Percentiles rank a stretch among this genome's conserved stretches.
Evolutionary conservation across 2,329 filamentous ascomycete species (phyloP).

Genomic region (Lachnellula subtilissima): DNA sequence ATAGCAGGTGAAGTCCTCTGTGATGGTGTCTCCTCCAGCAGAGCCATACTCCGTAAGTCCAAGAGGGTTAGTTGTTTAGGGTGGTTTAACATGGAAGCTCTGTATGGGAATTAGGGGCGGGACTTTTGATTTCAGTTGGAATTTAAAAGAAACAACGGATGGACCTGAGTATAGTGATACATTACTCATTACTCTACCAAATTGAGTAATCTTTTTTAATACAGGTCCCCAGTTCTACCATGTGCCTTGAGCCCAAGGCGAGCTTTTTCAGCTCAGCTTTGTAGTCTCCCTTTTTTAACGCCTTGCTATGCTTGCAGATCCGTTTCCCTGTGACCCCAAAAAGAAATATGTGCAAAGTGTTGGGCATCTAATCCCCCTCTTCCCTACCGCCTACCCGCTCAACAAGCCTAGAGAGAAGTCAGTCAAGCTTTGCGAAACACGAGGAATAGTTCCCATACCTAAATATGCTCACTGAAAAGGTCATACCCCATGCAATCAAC

Average conservation of each 20-base stretch:
- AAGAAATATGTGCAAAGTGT: neutral
- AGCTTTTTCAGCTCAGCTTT: too few relatives aligned
- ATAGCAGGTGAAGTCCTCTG: conserved; percentile 63
- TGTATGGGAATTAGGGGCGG: conserved; percentile 53
- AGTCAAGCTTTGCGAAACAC: conserved; percentile 13
- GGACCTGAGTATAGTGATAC: neutral
- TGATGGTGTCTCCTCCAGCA: conserved; percentile 45
- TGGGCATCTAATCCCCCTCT: conserved; percentile 31
- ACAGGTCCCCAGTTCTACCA: neutral
- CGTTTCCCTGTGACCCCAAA: neutral
- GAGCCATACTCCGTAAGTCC: conserved; percentile 49
- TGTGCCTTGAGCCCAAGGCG: neutral
- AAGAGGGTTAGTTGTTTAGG: conserved; percentile 42
- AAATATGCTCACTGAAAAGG: conserved; percentile 81
- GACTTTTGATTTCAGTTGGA: conserved; percentile 21
- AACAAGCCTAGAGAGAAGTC: conserved; percentile 41
- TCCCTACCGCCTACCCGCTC: conserved; percentile 55
- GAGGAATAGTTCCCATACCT: conserved; percentile 39
- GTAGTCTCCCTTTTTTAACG: neutral
- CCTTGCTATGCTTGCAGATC: neutral
- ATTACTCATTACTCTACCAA: conserved; percentile 2
- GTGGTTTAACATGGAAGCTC: conserved; percentile 58
- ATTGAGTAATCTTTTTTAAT: neutral
- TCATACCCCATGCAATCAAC: conserved; percentile 83
- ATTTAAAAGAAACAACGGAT: neutral